phyloP scores from a whole-genome alignment of 1,284 basidiomycete species.

The Heimioporus retisporus region DNA sequence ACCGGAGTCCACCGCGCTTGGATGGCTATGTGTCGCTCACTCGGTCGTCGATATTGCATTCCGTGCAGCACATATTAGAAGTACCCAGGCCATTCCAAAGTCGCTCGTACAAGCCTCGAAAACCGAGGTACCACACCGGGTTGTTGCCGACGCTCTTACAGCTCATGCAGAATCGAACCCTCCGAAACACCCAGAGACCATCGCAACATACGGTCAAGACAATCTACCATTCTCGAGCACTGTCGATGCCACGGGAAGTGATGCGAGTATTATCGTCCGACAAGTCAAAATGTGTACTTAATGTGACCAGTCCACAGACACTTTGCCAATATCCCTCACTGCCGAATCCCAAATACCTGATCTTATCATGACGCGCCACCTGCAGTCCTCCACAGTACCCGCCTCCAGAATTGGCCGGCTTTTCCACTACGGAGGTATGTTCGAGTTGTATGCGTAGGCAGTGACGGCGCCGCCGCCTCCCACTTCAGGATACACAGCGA shows the following conservation, averaged over 20 bases:
- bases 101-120: neutral
- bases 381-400: slow-evolving; percentile 87
- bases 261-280: slow-evolving; percentile 17
- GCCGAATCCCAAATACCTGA: slow-evolving; percentile 9
- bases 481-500: slow-evolving; percentile 64
- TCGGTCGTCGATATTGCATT: slow-evolving; percentile 67
- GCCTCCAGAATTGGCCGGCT: slow-evolving; percentile 89
- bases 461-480: too few relatives aligned
- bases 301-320: slow-evolving; percentile 19
- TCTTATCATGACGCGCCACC: slow-evolving; percentile 49
- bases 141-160: neutral
- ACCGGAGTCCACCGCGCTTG: slow-evolving; percentile 73
- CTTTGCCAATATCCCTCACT: neutral
- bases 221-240: neutral
- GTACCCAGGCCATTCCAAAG: slow-evolving; percentile 50
- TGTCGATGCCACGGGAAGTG: neutral
- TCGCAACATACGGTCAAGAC: neutral
- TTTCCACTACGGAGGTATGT: slow-evolving; percentile 92
- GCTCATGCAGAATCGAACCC: neutral
- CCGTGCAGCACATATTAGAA: slow-evolving; percentile 69
- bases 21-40: slow-evolving; percentile 74
- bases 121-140: neutral
- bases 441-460: neutral
- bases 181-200: neutral
- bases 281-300: too few relatives aligned